Percentiles rank a stretch among this genome's conserved stretches.
These are phyloP conservation scores for Trypanosoma grayi DNA, from an alignment of 208 protist species.

Conservation along the genomic window DNA sequence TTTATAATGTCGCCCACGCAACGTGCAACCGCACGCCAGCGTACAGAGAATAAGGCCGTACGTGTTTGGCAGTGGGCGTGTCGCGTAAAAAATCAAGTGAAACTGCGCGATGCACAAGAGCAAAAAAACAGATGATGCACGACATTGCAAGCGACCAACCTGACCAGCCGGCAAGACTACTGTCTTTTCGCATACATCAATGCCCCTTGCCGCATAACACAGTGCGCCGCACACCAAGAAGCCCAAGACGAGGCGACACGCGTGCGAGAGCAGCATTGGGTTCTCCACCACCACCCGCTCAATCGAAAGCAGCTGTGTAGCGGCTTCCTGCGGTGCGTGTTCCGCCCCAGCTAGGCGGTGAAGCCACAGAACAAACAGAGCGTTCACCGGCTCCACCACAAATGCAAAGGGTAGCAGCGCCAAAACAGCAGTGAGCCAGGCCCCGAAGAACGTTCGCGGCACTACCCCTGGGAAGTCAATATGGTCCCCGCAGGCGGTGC, in stretches of 20 bases:
- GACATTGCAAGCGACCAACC: background rate
- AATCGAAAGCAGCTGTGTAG: background rate
- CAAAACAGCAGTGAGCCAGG: slow-evolving; percentile 47
- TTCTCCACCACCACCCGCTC: slow-evolving; percentile 2
- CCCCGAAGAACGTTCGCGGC: slow-evolving; percentile 89
- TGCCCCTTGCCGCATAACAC: slow-evolving; percentile 19
- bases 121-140: slow-evolving; percentile 29
- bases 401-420: slow-evolving; percentile 21
- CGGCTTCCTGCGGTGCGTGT: background rate
- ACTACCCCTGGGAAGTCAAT: slow-evolving; percentile 91
- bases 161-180: background rate
- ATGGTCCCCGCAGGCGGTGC: slow-evolving; percentile 84
- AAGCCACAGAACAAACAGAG: slow-evolving; percentile 12
- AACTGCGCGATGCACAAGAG: slow-evolving; percentile 73
- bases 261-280: slow-evolving; percentile 27
- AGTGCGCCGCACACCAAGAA: slow-evolving; percentile 25
- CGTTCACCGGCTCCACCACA: slow-evolving; percentile 4
- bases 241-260: slow-evolving; percentile 32
- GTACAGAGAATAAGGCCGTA: slow-evolving; percentile 69
- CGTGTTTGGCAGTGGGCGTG: slow-evolving; percentile 88
- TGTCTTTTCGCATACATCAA: background rate
- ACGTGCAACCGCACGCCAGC: slow-evolving; percentile 42
- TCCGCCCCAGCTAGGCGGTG: slow-evolving; percentile 31
- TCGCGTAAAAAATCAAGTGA: slow-evolving; percentile 90
- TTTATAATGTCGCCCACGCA: slow-evolving; percentile 24